Conservation (phyloP, 768 basidiomycete species). For the Mycena kentingensis region DNA sequence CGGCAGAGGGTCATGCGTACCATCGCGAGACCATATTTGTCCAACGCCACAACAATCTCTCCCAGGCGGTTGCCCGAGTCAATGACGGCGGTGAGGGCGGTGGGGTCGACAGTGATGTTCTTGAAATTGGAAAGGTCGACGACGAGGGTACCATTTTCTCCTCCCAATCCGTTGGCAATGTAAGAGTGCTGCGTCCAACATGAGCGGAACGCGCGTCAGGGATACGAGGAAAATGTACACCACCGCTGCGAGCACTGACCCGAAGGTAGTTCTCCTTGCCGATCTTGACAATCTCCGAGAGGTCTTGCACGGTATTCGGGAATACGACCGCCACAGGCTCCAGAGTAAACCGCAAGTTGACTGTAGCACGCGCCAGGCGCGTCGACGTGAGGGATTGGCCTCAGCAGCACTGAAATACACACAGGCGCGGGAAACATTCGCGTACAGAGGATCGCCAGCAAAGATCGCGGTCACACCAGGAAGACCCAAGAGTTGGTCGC, state of each 20-base stretch:
- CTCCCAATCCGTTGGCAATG: constrained; percentile 45
- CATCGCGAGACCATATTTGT: constrained; percentile 37
- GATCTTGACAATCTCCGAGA: constrained; percentile 23
- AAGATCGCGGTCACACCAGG: constrained; percentile 24
- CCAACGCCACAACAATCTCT: constrained; percentile 39
- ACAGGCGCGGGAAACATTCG: constrained; percentile 26
- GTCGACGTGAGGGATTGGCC: background rate
- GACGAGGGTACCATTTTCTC: constrained; percentile 42
- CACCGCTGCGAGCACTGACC: constrained; percentile 28
- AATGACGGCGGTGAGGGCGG: constrained; percentile 36
- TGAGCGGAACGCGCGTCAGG: background rate
- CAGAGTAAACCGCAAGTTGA: constrained; percentile 26
- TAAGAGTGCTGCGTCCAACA: constrained; percentile 40
- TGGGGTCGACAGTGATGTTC: constrained; percentile 32
- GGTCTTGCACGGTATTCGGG: constrained; percentile 21
- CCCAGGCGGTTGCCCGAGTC: constrained; percentile 42
- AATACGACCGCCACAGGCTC: constrained; percentile 26
- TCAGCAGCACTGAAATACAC: background rate
- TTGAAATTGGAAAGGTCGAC: constrained; percentile 43
- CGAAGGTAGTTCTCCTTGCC: constrained; percentile 22
- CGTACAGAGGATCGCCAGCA: constrained; percentile 24
- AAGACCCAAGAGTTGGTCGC: constrained; percentile 9
- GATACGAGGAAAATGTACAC: constrained; percentile 16
- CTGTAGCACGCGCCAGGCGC: constrained; percentile 6
- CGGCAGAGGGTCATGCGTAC: background rate